Evolutionary conservation across 2,329 filamentous ascomycete species (phyloP).

Genomic region (Aureobasidium sp.): DNA sequence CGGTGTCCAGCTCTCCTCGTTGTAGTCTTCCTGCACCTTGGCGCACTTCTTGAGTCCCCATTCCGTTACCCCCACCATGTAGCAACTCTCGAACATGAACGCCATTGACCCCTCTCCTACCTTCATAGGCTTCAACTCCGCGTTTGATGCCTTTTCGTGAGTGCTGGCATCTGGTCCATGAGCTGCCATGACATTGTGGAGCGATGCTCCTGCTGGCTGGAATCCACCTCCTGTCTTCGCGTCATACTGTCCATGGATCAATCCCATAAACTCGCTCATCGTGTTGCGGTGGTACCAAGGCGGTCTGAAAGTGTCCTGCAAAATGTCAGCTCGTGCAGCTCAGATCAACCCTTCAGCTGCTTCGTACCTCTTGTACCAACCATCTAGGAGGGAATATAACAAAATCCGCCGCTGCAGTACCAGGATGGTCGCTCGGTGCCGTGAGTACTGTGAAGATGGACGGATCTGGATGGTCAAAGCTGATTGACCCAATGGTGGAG

Average conservation of each 20-base stretch:
- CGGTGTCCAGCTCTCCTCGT: slow-evolving; percentile 68
- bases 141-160: slow-evolving; percentile 48
- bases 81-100: slow-evolving; percentile 61
- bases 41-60: slow-evolving; percentile 63
- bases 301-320: slow-evolving; percentile 57
- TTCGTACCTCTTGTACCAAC: slow-evolving; percentile 33
- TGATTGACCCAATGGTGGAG: slow-evolving; percentile 48
- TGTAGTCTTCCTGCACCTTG: slow-evolving; percentile 67
- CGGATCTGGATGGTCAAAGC: slow-evolving; percentile 58
- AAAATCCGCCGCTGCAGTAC: slow-evolving; percentile 57
- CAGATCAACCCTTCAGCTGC: no score
- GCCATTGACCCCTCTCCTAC: slow-evolving; percentile 55
- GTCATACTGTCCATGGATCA: slow-evolving; percentile 52
- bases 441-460: slow-evolving; percentile 60
- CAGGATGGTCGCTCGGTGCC: slow-evolving; percentile 47
- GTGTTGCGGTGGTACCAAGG: slow-evolving; percentile 67
- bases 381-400: slow-evolving; percentile 65
- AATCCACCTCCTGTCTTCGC: slow-evolving; percentile 50
- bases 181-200: slow-evolving; percentile 37
- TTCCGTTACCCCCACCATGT: slow-evolving; percentile 64
- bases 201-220: slow-evolving; percentile 49
- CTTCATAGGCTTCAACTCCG: slow-evolving; percentile 46
- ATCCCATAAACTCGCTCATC: slow-evolving; percentile 57
- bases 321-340: not conserved
- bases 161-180: slow-evolving; percentile 51